Conservation (phyloP, 495 filamentous ascomycete genomes). For the Hypoxylon crocopeplum region DNA sequence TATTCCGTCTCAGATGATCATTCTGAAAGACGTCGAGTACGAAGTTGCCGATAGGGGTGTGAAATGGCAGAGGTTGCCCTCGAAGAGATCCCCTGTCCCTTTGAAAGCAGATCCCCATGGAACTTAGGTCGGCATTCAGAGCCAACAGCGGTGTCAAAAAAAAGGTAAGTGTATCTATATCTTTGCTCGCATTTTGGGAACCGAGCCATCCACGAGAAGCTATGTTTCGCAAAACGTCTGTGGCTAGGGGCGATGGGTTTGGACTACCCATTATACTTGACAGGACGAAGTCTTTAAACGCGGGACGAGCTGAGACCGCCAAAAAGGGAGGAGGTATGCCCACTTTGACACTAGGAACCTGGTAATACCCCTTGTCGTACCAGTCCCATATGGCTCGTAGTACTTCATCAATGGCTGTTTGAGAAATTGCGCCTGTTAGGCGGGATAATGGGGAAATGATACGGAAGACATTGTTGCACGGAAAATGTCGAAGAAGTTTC, state of each 20-base stretch:
- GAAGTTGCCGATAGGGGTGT: background rate
- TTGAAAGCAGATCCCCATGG: background rate
- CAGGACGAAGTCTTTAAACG: background rate
- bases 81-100: too few species aligned
- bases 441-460: too few species aligned
- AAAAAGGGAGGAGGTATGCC: background rate
- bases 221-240: background rate
- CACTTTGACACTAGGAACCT: background rate
- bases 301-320: background rate
- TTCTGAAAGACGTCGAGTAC: too few species aligned
- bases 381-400: too few species aligned
- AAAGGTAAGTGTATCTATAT: background rate
- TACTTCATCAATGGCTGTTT: too few species aligned
- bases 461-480: too few species aligned
- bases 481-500: too few species aligned
- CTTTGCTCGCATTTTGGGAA: background rate
- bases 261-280: background rate
- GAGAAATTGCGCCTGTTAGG: too few species aligned
- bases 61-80: background rate
- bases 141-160: background rate
- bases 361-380: background rate
- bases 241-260: background rate
- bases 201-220: background rate
- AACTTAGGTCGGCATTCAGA: background rate
- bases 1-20: too few species aligned